Percentiles rank a stretch among this genome's conserved stretches.
Evolutionary conservation across 169 alveolate genomes (phyloP).

Genomic region (Babesia bovis): DNA sequence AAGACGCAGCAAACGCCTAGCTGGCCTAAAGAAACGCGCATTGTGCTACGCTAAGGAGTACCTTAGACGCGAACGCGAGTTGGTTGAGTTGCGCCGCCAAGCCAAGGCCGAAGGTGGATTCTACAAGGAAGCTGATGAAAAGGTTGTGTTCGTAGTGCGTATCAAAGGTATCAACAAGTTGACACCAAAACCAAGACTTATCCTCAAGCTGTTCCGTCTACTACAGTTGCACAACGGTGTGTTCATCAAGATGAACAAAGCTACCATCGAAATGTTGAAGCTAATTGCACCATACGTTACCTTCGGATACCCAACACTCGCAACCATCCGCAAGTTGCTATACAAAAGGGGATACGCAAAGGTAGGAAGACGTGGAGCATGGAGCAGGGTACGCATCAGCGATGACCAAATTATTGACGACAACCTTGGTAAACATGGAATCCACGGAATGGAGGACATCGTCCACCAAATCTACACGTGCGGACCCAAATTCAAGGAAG

Average conservation of each 20-base stretch:
- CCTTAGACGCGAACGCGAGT: constrained; percentile 65
- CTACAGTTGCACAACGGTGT: constrained; percentile 98
- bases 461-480: constrained; percentile 96
- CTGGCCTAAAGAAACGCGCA: constrained; percentile 69
- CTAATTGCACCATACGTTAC: constrained; percentile 95
- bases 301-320: constrained; percentile 95
- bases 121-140: constrained; percentile 88
- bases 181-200: constrained; percentile 94
- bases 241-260: constrained; percentile 95
- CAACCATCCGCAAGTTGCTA: constrained; percentile 92
- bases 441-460: constrained; percentile 96
- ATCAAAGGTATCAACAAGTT: constrained; percentile 96
- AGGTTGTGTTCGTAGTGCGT: constrained; percentile 93
- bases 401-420: constrained; percentile 69
- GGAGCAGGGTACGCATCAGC: constrained; percentile 70
- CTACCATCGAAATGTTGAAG: constrained; percentile 96
- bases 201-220: constrained; percentile 94
- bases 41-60: constrained; percentile 75
- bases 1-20: constrained; percentile 43
- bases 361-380: constrained; percentile 83
- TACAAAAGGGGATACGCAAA: constrained; percentile 96
- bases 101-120: constrained; percentile 77
- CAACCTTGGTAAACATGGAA: constrained; percentile 72
- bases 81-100: constrained; percentile 70
- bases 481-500: constrained; percentile 99